Evolutionary conservation across 2,329 filamentous ascomycete species (phyloP).

Genomic region (Grosmannia serpens): DNA sequence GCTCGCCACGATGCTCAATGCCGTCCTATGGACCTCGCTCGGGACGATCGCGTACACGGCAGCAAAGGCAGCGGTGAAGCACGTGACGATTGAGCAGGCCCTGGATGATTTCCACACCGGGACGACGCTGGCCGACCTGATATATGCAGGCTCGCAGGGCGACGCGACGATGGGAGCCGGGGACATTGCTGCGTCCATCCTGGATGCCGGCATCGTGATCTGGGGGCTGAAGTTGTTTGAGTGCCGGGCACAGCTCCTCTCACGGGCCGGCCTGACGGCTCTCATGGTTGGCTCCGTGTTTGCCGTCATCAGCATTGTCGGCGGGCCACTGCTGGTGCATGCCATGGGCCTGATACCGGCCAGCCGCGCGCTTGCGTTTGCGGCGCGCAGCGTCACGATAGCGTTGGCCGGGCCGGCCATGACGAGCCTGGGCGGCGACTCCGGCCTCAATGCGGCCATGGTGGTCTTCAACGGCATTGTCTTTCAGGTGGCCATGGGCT

Average conservation of each 20-base stretch:
- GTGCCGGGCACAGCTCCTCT: conserved; percentile 34
- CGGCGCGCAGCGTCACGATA: conserved; percentile 37
- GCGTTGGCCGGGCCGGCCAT: conserved; percentile 38
- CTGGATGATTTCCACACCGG: conserved; percentile 18
- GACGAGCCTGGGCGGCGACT: conserved; percentile 30
- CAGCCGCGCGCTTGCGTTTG: conserved; percentile 30
- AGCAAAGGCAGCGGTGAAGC: conserved; percentile 22
- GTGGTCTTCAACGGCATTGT: conserved; percentile 40
- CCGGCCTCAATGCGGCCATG: conserved; percentile 34
- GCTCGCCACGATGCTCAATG: conserved; percentile 31
- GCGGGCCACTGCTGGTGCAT: conserved; percentile 26
- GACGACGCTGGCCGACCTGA: conserved; percentile 18
- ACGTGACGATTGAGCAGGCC: conserved; percentile 11
- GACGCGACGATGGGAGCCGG: conserved; percentile 27
- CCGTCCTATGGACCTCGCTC: conserved; percentile 35
- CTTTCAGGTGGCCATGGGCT: conserved; percentile 23
- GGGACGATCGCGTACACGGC: conserved; percentile 31
- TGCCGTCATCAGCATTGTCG: conserved; percentile 30
- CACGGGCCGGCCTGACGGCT: conserved; percentile 27
- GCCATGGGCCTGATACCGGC: conserved; percentile 23
- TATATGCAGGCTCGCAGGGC: conserved; percentile 14
- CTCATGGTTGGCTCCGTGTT: conserved; percentile 23
- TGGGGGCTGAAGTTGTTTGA: conserved; percentile 45
- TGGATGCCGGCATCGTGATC: conserved; percentile 38
- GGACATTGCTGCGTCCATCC: conserved; percentile 34